Percentiles rank a stretch among this genome's conserved stretches.
phyloP scores from a whole-genome alignment of 495 filamentous ascomycete genomes.

The Achaetomiella virescens region DNA sequence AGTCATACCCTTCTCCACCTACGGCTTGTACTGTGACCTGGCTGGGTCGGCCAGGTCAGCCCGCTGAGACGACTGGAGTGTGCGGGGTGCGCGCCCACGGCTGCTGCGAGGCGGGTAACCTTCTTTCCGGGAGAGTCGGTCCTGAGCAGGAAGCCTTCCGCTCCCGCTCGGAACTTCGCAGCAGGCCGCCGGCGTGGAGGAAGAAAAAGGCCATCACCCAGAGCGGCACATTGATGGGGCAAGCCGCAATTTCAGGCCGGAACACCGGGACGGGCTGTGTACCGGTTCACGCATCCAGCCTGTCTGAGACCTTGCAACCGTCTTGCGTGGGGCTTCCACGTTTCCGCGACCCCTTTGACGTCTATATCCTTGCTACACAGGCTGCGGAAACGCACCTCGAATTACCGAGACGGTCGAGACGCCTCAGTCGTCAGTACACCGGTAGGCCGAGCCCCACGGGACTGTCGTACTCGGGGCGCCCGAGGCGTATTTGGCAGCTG shows the following conservation, averaged over 20 bases:
- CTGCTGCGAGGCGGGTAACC: too few species aligned
- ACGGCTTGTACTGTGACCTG: conserved; percentile 2
- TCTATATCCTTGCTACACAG: conserved; percentile 24
- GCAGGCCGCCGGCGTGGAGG: neutral
- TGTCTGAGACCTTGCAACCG: conserved; percentile 10
- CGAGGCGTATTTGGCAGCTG: conserved; percentile 12
- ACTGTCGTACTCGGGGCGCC: conserved; percentile 7
- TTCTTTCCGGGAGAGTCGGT: neutral
- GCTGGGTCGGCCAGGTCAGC: conserved; percentile 2
- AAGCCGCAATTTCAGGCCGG: conserved; percentile 3
- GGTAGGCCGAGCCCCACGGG: neutral
- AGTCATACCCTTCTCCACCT: conserved; percentile 28
- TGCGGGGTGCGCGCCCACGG: neutral
- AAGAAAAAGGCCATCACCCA: neutral
- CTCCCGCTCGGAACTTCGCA: neutral
- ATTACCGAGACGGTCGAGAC: conserved; percentile 5
- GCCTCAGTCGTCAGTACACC: neutral
- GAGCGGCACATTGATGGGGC: neutral
- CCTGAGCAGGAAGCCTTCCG: neutral
- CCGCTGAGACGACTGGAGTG: neutral
- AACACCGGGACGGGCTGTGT: conserved; percentile 8
- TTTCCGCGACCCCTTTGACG: conserved; percentile 19
- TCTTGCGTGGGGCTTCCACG: conserved; percentile 9
- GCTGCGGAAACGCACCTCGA: conserved; percentile 7
- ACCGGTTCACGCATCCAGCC: conserved; percentile 12